Evolutionary conservation across 495 filamentous ascomycete genomes (phyloP), one percentile per base, ranked within the genome.

Genomic region (Cetradonia linearis): DNA sequence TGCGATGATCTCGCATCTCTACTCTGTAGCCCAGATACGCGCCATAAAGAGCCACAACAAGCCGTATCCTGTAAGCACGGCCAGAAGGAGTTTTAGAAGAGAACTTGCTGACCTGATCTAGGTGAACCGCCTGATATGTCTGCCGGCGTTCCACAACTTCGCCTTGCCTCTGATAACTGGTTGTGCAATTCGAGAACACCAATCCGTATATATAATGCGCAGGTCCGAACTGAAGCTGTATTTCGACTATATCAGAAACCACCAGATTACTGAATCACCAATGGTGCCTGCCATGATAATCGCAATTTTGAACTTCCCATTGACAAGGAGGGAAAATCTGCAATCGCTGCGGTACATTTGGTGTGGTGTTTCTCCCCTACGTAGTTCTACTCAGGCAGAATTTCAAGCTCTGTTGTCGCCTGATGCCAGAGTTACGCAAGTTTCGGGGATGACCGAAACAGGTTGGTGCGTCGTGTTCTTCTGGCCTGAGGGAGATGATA

Each of bases 101-200:
- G 13, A 18, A 9, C n/a, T 5, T 37, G 27, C 27, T 59, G 31
- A 52, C 23, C 5, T 44, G 27, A 1, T 37, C 2, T 20, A 61
- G 58, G 71, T 76, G 25, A 66, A 64, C 9, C 73, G 76, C 5
- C 61, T 79, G 36, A 65, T 83, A 42, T 76, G 78, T 2, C 70
- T 83, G 0, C 83, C 83, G 1, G 70, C 84, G 50, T 86, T 85
- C 66, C 83, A 86, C 69, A 76, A 78, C 44, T 76, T 77, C 10
- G 73, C 75, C 28, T 74, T 74, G 14, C 77, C 80, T 2, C 68
- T 74, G 10, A 70, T 73, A n/a, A 74, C 78, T 54, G 73, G 79
- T 40, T 70, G 71, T 11, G 69, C 78, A 1, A 66, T 84, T 25
- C 76, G 77, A 42, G 66, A 62, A 11, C 77, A 80, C 0, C 63